These are phyloP conservation scores for Plantago rigida DNA, from an alignment of 305 asterid genomes.

Conservation along the genomic window DNA sequence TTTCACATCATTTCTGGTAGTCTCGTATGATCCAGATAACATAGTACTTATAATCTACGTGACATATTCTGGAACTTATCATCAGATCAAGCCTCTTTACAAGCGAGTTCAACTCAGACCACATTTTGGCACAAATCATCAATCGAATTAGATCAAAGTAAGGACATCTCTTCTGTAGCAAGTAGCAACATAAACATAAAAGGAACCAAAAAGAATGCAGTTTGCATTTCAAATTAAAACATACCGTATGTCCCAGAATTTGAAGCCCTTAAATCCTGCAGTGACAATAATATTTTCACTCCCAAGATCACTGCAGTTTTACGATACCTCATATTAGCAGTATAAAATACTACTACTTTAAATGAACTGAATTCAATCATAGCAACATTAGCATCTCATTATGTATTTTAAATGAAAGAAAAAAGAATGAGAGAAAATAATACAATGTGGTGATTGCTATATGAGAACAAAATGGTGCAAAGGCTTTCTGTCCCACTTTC, in stretches of 20 bases:
- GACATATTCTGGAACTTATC: no score
- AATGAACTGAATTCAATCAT: slow-evolving; percentile 16
- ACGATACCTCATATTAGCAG: slow-evolving; percentile 20
- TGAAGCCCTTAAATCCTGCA: slow-evolving; percentile 67
- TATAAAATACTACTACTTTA: slow-evolving; percentile 7
- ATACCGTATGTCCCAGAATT: slow-evolving; percentile 89
- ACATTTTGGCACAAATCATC: no score
- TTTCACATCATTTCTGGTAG: no score
- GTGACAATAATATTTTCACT: slow-evolving; percentile 52
- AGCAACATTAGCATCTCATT: slow-evolving; percentile 12
- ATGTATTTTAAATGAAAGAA: no score
- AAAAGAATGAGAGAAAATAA: no score
- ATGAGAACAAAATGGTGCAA: no score
- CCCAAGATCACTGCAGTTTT: slow-evolving; percentile 54
- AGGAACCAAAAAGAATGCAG: slow-evolving; percentile 8
- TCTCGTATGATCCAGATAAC: no score
- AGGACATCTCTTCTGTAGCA: slow-evolving; percentile 6
- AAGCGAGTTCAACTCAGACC: no score
- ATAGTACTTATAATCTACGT: no score
- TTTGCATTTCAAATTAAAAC: slow-evolving; percentile 22
- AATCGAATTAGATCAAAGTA: slow-evolving; percentile 6
- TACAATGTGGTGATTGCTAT: no score
- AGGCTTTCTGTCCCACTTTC: no score
- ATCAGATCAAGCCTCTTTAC: no score
- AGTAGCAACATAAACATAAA: slow-evolving; percentile 13